Evolutionary conservation across 192 early-diverging fungal species (phyloP).

Genomic region (Coemansia sp.): DNA sequence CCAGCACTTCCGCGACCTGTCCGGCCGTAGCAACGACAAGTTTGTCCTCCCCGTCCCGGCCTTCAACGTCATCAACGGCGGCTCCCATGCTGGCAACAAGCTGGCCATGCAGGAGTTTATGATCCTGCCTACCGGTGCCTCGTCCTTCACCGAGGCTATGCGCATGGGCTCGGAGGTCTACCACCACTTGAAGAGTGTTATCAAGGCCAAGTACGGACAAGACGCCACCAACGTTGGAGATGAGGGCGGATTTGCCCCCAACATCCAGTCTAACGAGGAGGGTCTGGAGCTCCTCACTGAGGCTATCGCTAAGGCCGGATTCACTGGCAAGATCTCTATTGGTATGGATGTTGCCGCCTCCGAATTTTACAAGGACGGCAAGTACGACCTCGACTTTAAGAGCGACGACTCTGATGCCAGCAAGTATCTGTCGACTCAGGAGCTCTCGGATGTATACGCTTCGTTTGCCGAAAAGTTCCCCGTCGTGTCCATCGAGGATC

Average conservation of each 20-base stretch:
- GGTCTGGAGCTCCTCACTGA: slow-evolving; percentile 88
- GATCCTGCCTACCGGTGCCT: slow-evolving; percentile 96
- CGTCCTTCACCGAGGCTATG: slow-evolving; percentile 94
- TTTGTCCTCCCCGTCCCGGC: slow-evolving; percentile 94
- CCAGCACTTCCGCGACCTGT: slow-evolving; percentile 89
- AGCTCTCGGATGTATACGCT: slow-evolving; percentile 85
- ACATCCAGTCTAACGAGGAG: slow-evolving; percentile 96
- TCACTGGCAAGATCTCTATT: slow-evolving; percentile 95
- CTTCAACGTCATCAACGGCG: slow-evolving; percentile 99
- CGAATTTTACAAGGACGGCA: slow-evolving; percentile 96
- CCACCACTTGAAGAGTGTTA: slow-evolving; percentile 93
- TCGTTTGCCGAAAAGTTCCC: slow-evolving; percentile 82
- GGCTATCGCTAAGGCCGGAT: slow-evolving; percentile 93
- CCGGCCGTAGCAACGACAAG: slow-evolving; percentile 72
- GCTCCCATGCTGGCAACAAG: slow-evolving; percentile 99
- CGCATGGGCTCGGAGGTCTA: slow-evolving; percentile 97
- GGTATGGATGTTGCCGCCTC: slow-evolving; percentile 98
- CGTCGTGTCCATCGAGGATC: slow-evolving; percentile 96
- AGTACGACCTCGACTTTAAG: slow-evolving; percentile 99
- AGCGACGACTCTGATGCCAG: slow-evolving; percentile 78
- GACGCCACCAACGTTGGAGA: slow-evolving; percentile 99
- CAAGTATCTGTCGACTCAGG: slow-evolving; percentile 70
- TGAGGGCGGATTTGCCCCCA: slow-evolving; percentile 99
- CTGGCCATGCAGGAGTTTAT: slow-evolving; percentile 99
- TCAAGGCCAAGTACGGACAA: slow-evolving; percentile 98